Evolutionary conservation across 257 asterid species (phyloP).

Genomic region (Ballota nigra): DNA sequence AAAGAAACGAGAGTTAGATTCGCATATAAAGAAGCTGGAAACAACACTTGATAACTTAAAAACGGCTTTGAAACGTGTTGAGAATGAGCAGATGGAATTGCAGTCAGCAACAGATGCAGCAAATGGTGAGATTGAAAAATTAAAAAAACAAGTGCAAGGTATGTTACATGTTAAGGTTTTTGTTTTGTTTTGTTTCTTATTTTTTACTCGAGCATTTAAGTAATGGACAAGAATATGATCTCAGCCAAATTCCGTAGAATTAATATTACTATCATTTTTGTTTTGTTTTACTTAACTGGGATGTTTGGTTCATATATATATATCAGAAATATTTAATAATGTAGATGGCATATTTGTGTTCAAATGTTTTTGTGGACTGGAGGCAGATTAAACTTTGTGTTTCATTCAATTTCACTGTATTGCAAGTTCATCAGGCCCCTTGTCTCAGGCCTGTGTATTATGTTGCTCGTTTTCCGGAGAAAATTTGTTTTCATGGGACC

Average conservation of each 20-base stretch:
- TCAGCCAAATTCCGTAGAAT: conserved; percentile 10
- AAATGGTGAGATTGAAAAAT: conserved; percentile 57
- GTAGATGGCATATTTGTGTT: not conserved
- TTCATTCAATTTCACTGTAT: conserved; percentile 7
- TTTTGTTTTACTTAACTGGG: not conserved
- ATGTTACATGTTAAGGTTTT: conserved; percentile 12
- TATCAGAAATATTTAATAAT: too few species aligned
- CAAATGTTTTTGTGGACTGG: not conserved
- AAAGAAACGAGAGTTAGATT: conserved; percentile 76
- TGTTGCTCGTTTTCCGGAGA: not conserved
- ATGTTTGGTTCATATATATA: not conserved
- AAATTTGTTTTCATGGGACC: not conserved
- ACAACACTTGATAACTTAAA: conserved; percentile 53
- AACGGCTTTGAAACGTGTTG: conserved; percentile 52
- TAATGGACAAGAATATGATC: conserved; percentile 9
- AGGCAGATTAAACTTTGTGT: conserved; percentile 13
- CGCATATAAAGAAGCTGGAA: conserved; percentile 82
- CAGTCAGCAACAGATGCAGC: conserved; percentile 61
- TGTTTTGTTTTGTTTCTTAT: too few species aligned
- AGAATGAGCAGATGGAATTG: conserved; percentile 58
- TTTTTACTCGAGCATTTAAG: conserved; percentile 5
- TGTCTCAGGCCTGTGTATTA: conserved; percentile 16
- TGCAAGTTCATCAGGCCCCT: conserved; percentile 10
- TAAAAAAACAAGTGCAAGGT: conserved; percentile 69
- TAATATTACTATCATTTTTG: not conserved